Evolutionary conservation across 2,329 filamentous ascomycete genomes (phyloP), one percentile per base, ranked within the genome.

Genomic region (Neoarthrinium moseri): DNA sequence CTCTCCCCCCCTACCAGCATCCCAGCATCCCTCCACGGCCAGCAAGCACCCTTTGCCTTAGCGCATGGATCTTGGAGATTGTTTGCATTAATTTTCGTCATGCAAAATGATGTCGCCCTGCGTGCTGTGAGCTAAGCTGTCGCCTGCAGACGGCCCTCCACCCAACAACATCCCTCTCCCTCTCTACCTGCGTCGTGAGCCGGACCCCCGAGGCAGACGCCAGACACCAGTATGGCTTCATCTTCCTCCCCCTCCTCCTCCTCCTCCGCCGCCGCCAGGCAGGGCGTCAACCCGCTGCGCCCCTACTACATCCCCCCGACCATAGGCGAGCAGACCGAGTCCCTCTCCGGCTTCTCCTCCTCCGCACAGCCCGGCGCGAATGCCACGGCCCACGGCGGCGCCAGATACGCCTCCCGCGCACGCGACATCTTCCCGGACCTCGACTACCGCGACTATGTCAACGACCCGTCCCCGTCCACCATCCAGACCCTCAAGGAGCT

Each of bases 341-440:
- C 51, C 12, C 47, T 54, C 20, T 66, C 55, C 17, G 47, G 55
- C 6, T n/a, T n/a, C n/a, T 51, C 51, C 12, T 48, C 53, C 20
- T 66, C 55, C 17, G 47, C 54, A 7, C 58, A 52, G 40, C 69
- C 74, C 37, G 73, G 71, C 51, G 64, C 65, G 57, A 71, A 73
- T 69, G 66, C 56, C 18, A 59, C 53, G 26, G 57, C 60, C 35
- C 52, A 51, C 41, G 62, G 52, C 43, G 40, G 46, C 49, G 43
- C 50, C 47, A 56, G 51, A 39, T 81, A 81, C 62, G 72, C 77
- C 48, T 74, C 74, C 49, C 82, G 87, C 59, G 89, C 91, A 52
- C 87, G 91, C 66, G 87, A 94, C 64, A 86, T 95, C 50, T 84
- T 96, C 51, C 85, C 86, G 43, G 92, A 97, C 62, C 77, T 97